Evolutionary conservation across 257 asterid genomes (phyloP).

Genomic region (Knoxia roxburghii): DNA sequence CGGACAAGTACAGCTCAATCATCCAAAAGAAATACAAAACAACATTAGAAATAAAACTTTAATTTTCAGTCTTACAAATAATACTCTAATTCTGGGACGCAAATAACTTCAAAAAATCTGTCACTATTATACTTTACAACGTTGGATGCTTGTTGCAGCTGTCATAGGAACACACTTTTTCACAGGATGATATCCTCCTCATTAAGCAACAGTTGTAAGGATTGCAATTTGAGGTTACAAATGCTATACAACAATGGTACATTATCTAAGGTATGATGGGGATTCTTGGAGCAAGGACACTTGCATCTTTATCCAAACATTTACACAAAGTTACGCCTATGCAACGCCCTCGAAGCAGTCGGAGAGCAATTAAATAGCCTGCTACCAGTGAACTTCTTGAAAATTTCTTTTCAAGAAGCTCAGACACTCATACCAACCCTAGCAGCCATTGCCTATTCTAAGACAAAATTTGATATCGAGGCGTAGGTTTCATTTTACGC

Average conservation of each 20-base stretch:
- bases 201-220: no score
- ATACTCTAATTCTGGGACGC: no score
- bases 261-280: neutral
- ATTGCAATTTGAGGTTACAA: neutral
- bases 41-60: no score
- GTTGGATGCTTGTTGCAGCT: neutral
- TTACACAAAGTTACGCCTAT: constrained; percentile 3
- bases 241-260: constrained; percentile 10
- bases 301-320: neutral
- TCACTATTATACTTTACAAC: no score
- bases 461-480: constrained; percentile 3
- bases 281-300: neutral
- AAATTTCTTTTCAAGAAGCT: neutral
- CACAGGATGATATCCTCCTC: neutral
- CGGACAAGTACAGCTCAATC: constrained; percentile 35
- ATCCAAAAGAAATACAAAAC: constrained; percentile 22
- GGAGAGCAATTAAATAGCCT: constrained; percentile 1
- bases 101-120: neutral
- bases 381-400: constrained; percentile 4
- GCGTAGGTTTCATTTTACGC: neutral
- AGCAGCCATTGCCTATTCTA: constrained; percentile 9
- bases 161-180: no score
- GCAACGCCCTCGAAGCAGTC: neutral
- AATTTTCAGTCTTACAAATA: no score
- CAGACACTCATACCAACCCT: neutral